Conservation (phyloP, 1,284 basidiomycete species). For the Neonothopanus nambi region DNA sequence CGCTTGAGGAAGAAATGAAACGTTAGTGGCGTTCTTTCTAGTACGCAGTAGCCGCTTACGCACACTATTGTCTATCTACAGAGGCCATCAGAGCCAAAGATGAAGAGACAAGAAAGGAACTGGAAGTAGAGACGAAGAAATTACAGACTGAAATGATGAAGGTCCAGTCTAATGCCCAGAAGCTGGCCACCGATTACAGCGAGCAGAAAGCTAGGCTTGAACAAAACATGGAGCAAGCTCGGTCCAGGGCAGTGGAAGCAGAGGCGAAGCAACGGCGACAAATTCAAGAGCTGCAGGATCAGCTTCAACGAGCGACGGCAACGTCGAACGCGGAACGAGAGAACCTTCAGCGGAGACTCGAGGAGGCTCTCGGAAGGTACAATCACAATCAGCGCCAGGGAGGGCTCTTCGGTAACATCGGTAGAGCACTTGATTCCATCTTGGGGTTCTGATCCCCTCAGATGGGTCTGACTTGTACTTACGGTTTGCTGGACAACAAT, state of each 20-base stretch:
- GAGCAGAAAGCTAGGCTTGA: conserved; percentile 34
- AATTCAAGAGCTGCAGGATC: conserved; percentile 18
- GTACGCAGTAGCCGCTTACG: no score
- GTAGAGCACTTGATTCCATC: conserved; percentile 16
- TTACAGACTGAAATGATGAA: conserved; percentile 29
- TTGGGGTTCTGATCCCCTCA: conserved; percentile 15
- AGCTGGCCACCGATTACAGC: conserved; percentile 32
- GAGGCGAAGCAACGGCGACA: conserved; percentile 17
- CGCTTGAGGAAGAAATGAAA: conserved; percentile 38
- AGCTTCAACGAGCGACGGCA: conserved; percentile 6
- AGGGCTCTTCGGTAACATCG: conserved; percentile 19
- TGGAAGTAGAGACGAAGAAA: conserved; percentile 37
- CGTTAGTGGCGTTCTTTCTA: no score
- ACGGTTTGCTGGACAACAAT: neutral
- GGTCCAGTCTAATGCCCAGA: conserved; percentile 27
- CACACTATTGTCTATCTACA: no score
- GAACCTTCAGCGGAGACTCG: conserved; percentile 14
- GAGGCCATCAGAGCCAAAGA: conserved; percentile 36
- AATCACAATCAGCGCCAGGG: conserved; percentile 7
- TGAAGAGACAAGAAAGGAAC: conserved; percentile 36
- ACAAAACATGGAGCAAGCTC: conserved; percentile 28
- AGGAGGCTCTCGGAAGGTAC: conserved; percentile 4
- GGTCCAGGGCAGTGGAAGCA: conserved; percentile 4
- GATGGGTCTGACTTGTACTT: neutral
- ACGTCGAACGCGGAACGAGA: conserved; percentile 19